phyloP scores from a whole-genome alignment of 805 yeast genomes.

The Starmerella khaoyaiensis region DNA sequence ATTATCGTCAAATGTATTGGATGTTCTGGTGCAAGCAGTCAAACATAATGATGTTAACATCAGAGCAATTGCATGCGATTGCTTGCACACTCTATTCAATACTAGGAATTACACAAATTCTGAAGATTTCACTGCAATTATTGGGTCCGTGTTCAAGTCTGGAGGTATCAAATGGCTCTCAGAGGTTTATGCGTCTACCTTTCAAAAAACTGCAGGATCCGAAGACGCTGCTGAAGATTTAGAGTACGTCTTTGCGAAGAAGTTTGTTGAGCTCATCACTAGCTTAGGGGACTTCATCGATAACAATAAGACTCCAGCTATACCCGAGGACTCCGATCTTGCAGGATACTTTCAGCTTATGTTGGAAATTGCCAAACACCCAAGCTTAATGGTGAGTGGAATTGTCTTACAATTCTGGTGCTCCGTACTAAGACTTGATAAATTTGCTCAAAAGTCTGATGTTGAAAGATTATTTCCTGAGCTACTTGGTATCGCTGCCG shows the following conservation, averaged over 20 bases:
- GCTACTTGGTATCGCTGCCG: constrained; percentile 61
- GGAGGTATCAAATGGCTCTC: constrained; percentile 62
- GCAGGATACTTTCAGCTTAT: constrained; percentile 60
- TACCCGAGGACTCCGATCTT: constrained; percentile 46
- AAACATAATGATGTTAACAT: constrained; percentile 41
- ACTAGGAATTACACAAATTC: constrained; percentile 58
- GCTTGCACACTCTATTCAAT: constrained; percentile 66
- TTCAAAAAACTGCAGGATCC: constrained; percentile 25
- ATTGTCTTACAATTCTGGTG: constrained; percentile 92
- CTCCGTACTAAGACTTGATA: constrained; percentile 69
- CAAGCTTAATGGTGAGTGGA: constrained; percentile 80
- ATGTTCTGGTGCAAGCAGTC: constrained; percentile 40
- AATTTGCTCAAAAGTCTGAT: constrained; percentile 31
- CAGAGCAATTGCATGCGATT: constrained; percentile 76
- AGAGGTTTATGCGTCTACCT: constrained; percentile 37
- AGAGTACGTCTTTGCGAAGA: constrained; percentile 68
- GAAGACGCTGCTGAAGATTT: constrained; percentile 58
- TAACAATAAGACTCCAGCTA: constrained; percentile 27
- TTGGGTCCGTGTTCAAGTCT: constrained; percentile 62
- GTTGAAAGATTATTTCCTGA: constrained; percentile 49
- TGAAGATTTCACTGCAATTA: constrained; percentile 61
- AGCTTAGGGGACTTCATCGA: constrained; percentile 65
- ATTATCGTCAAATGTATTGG: constrained; percentile 50
- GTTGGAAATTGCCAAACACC: constrained; percentile 66
- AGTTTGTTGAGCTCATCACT: constrained; percentile 86